A percentile compares a stretch with the other conserved stretches of the same genome.
These are phyloP conservation scores for Sambucus nigra DNA, from an alignment of 129 eudicot genomes.

Conservation along the genomic window DNA sequence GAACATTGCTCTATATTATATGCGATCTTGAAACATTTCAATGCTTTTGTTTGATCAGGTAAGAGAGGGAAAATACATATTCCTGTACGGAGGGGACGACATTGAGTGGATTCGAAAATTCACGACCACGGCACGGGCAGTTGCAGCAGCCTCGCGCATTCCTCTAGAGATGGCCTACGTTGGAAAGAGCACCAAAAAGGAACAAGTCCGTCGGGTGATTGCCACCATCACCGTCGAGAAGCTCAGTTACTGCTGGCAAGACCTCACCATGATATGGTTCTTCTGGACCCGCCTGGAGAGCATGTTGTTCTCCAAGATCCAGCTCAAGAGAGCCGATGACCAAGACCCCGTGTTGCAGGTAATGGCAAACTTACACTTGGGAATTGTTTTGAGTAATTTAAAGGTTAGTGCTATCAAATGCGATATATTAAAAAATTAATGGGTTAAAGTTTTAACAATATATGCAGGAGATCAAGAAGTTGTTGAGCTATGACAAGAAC, in stretches of 20 bases:
- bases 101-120: slow-evolving; percentile 61
- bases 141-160: slow-evolving; percentile 33
- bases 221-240: slow-evolving; percentile 33
- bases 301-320: slow-evolving; percentile 68
- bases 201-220: slow-evolving; percentile 24
- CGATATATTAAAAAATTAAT: too few species aligned
- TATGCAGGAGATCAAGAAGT: slow-evolving; percentile 47
- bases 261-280: slow-evolving; percentile 30
- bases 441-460: too few species aligned
- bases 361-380: too few species aligned
- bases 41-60: too few species aligned
- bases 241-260: too few species aligned
- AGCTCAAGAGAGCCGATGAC: slow-evolving; percentile 38
- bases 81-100: slow-evolving; percentile 59
- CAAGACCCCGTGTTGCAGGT: slow-evolving; percentile 46
- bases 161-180: slow-evolving; percentile 51
- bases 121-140: slow-evolving; percentile 34
- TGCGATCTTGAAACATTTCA: too few species aligned
- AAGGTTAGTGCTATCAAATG: too few species aligned
- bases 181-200: too few species aligned
- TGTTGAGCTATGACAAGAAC: slow-evolving; percentile 51
- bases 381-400: too few species aligned
- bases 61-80: slow-evolving; percentile 32
- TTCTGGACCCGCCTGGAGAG: slow-evolving; percentile 48
- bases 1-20: too few species aligned